Base-by-base conservation (phyloP, 352 stramenopile species). In the Pythium apleroticum region DNA sequence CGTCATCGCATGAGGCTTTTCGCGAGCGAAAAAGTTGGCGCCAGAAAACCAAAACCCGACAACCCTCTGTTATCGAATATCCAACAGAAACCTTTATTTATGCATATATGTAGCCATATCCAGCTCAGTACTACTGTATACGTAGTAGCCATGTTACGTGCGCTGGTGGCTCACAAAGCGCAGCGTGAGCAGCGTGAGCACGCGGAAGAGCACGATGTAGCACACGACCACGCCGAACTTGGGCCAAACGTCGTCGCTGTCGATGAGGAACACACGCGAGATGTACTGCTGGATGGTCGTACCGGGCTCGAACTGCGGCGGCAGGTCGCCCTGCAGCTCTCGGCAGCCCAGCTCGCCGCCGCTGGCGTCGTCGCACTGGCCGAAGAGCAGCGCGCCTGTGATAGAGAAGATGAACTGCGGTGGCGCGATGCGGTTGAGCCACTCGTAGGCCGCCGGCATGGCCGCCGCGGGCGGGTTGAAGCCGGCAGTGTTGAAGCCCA, bases 141-240 rank as follows among this genome's bases (percentile, higher is more conserved):
- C n/a, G n/a, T n/a, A n/a, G n/a, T n/a, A n/a, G n/a, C n/a, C n/a
- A n/a, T n/a, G n/a, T 41, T 11, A 41, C 33, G 8, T 17, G 33
- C 33, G 33, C 61, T 88, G 78, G 62, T 81, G 72, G 27, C 85
- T 88, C 50, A 90, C 62, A 43, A 78, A 88, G n/a, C 77, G 75
- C 65, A 90, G 69, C 31, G 77, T 57, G 12, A 86, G 37, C 24
- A 88, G 57, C 45, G 72, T 70, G 5, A 90, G 24, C 1, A 87
- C 33, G 33, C 33, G 33, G 33, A 41, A 41, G 33, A 41, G 33
- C 5, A 41, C 33, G 9, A 41, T 41, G 33, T 41, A 41, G 8
- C 33, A 0, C 33, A 41, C 15, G 9, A 41, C 12, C 33, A 41
- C 33, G 8, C 33, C 33, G 12, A 41, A 41, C 33, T 41, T 41